These are phyloP conservation scores for Candida ortonii DNA, from an alignment of 805 yeast genomes.

Conservation along the genomic window DNA sequence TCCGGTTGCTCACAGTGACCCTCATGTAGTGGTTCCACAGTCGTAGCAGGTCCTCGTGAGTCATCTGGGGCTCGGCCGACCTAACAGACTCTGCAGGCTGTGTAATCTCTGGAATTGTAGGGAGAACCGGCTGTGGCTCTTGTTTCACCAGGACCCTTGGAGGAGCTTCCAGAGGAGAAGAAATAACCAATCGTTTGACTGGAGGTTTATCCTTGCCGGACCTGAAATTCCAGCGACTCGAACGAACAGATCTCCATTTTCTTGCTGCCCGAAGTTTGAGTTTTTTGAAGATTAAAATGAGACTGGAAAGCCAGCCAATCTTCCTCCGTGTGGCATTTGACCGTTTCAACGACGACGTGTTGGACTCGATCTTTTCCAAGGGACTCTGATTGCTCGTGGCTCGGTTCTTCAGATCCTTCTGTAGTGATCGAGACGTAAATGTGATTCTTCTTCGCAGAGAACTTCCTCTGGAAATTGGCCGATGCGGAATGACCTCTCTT, in stretches of 20 bases:
- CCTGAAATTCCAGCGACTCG: no score
- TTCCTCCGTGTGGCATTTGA: slow-evolving; percentile 33
- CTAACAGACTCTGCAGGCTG: neutral
- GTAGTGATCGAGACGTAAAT: slow-evolving; percentile 11
- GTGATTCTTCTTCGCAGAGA: slow-evolving; percentile 15
- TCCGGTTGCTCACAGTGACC: slow-evolving; percentile 24
- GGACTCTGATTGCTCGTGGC: neutral
- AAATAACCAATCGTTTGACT: slow-evolving; percentile 2
- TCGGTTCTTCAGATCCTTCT: slow-evolving; percentile 1
- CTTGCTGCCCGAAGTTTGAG: slow-evolving; percentile 13
- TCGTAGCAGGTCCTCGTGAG: slow-evolving; percentile 16
- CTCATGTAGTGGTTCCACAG: slow-evolving; percentile 31
- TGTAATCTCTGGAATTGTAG: neutral
- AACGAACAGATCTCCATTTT: slow-evolving; percentile 22
- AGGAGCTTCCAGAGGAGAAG: slow-evolving; percentile 4
- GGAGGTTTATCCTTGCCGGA: no score
- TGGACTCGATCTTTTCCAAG: neutral
- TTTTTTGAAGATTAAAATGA: slow-evolving; percentile 14
- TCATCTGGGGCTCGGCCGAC: slow-evolving; percentile 5
- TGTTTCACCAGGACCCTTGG: no score
- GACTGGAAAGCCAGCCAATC: slow-evolving; percentile 27
- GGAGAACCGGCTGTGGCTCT: neutral
- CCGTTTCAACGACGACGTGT: slow-evolving; percentile 23
- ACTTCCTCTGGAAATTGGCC: slow-evolving; percentile 8
- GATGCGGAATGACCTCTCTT: slow-evolving; percentile 10